These are phyloP conservation scores for Leccinum subfulvum DNA, from an alignment of 1,284 basidiomycete species.

Conservation along the genomic window DNA sequence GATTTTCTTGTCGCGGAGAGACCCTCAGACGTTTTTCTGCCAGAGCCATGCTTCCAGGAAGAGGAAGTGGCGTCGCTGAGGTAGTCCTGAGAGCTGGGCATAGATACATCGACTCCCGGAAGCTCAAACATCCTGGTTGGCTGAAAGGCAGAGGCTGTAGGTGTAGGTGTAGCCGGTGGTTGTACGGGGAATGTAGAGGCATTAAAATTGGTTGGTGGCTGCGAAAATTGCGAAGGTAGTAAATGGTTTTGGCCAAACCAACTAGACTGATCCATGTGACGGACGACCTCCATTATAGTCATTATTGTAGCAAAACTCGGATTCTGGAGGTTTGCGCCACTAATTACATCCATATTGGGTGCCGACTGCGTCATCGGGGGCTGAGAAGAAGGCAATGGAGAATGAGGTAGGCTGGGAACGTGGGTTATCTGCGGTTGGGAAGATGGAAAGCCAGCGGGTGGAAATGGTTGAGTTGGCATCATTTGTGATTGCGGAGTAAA, in stretches of 20 bases:
- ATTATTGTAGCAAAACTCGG: constrained; percentile 30
- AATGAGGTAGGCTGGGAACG: constrained; percentile 13
- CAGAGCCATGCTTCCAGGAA: constrained; percentile 11
- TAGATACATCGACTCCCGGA: background rate
- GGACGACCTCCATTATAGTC: constrained; percentile 36
- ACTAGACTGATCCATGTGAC: constrained; percentile 29
- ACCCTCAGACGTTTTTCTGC: constrained; percentile 13
- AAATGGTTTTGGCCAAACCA: constrained; percentile 23
- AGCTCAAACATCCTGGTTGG: background rate
- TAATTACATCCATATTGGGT: constrained; percentile 12
- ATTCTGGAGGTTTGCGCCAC: constrained; percentile 19
- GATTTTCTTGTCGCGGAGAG: constrained; percentile 8
- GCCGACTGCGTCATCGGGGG: constrained; percentile 16
- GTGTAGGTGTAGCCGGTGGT: background rate
- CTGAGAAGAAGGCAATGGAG: constrained; percentile 18
- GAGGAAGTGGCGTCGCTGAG: constrained; percentile 5
- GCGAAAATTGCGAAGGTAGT: constrained; percentile 21
- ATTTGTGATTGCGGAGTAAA: constrained; percentile 20
- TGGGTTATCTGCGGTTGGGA: constrained; percentile 19
- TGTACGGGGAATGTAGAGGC: constrained; percentile 10
- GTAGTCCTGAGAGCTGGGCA: constrained; percentile 9
- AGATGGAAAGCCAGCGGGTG: constrained; percentile 18
- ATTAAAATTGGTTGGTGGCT: constrained; percentile 12
- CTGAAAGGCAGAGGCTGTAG: constrained; percentile 11
- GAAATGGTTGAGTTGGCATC: constrained; percentile 20